phyloP scores from a whole-genome alignment of 371 early-diverging fungal genomes.

The Lichtheimia corymbifera region DNA sequence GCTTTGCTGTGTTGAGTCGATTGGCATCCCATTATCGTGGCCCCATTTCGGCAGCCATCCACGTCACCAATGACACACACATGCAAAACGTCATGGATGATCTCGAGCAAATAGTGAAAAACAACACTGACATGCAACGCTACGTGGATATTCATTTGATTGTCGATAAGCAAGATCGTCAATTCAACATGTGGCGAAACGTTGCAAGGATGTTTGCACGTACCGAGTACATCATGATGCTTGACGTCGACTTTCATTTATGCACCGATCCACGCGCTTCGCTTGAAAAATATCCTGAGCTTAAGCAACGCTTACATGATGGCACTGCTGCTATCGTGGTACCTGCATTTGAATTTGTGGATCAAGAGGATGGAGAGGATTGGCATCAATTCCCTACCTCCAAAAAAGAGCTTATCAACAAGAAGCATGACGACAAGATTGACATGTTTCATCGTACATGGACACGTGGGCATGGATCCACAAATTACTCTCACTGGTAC shows the following conservation, averaged over 20 bases:
- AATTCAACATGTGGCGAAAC: slow-evolving; percentile 75
- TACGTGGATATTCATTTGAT: slow-evolving; percentile 68
- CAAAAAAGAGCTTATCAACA: slow-evolving; percentile 44
- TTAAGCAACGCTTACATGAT: slow-evolving; percentile 38
- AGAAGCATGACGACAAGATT: slow-evolving; percentile 37
- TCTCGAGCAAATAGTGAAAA: slow-evolving; percentile 22
- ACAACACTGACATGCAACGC: slow-evolving; percentile 50
- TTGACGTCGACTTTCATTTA: slow-evolving; percentile 69
- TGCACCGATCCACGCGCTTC: slow-evolving; percentile 62
- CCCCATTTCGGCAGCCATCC: slow-evolving; percentile 54
- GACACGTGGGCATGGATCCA: slow-evolving; percentile 56
- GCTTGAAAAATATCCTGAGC: slow-evolving; percentile 32
- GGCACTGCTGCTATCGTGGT: slow-evolving; percentile 59
- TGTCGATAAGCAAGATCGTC: slow-evolving; percentile 63
- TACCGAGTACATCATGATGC: slow-evolving; percentile 67
- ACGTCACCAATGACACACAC: slow-evolving; percentile 36
- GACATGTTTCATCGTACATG: slow-evolving; percentile 9
- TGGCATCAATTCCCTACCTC: slow-evolving; percentile 54
- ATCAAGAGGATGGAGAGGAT: slow-evolving; percentile 54
- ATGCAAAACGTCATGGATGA: slow-evolving; percentile 22
- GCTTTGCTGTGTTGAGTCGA: slow-evolving; percentile 32
- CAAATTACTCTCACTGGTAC: slow-evolving; percentile 63
- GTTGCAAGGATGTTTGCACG: slow-evolving; percentile 69
- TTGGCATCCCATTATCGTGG: slow-evolving; percentile 45
- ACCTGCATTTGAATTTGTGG: slow-evolving; percentile 66